These are phyloP conservation scores for Aspergillus quadricinctus DNA, from an alignment of 2,329 filamentous ascomycete genomes.

Conservation along the genomic window DNA sequence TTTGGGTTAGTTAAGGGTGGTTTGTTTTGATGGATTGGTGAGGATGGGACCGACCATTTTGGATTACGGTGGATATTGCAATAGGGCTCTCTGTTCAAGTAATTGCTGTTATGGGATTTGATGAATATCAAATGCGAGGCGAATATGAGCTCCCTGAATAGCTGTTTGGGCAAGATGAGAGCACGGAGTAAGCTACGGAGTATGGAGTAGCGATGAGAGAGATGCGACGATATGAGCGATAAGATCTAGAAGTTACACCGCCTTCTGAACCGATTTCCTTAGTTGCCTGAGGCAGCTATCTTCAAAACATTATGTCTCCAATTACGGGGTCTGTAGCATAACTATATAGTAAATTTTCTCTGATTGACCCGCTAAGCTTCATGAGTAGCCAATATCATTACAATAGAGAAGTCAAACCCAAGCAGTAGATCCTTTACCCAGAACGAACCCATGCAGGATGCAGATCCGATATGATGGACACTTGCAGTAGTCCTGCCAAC, in stretches of 20 bases:
- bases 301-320: not conserved
- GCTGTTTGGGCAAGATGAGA: not conserved
- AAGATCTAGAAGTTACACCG: not conserved
- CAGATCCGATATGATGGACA: not conserved
- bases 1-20: slow-evolving; percentile 1
- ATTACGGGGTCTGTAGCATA: not conserved
- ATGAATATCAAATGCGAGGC: not conserved
- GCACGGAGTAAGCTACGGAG: too few species aligned
- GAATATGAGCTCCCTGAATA: not conserved
- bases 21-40: slow-evolving; percentile 1
- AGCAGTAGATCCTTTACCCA: not conserved
- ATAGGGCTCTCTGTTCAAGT: too few species aligned
- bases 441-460: not conserved
- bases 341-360: not conserved
- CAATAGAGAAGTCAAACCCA: not conserved
- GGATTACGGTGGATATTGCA: not conserved
- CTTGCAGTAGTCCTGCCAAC: too few species aligned
- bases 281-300: not conserved
- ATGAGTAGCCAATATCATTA: not conserved
- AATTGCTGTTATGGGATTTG: not conserved
- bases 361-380: not conserved
- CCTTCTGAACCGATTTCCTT: not conserved
- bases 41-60: slow-evolving; percentile 19
- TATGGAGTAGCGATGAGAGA: not conserved
- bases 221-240: not conserved